These are phyloP conservation scores for Geotrichum macrosporum DNA, from an alignment of 1,139 yeast species.

Conservation along the genomic window DNA sequence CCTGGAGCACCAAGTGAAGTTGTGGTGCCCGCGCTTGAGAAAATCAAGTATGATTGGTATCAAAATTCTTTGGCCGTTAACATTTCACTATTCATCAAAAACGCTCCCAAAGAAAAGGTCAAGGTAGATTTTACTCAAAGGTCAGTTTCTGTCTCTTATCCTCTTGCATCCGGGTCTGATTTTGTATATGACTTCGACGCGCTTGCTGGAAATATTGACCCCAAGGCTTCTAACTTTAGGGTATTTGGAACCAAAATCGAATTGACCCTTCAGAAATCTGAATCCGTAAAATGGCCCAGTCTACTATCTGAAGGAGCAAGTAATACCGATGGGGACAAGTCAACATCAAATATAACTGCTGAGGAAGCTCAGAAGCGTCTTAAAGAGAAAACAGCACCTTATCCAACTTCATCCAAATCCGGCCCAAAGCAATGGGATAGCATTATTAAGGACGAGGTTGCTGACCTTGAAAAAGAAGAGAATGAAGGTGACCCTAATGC, in stretches of 20 bases:
- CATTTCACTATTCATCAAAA: conserved; percentile 68
- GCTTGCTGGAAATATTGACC: conserved; percentile 50
- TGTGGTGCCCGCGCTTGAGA: conserved; percentile 28
- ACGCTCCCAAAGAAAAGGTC: conserved; percentile 48
- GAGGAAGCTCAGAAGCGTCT: conserved; percentile 20
- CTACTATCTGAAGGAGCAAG: conserved; percentile 31
- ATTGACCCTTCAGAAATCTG: conserved; percentile 44
- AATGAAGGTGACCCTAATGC: conserved; percentile 51
- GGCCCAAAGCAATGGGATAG: conserved; percentile 66
- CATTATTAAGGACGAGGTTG: conserved; percentile 49
- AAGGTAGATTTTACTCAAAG: conserved; percentile 39
- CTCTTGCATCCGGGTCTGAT: conserved; percentile 24
- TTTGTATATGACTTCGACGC: conserved; percentile 40
- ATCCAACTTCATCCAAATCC: conserved; percentile 61
- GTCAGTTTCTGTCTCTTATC: conserved; percentile 33
- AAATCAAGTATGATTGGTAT: conserved; percentile 74
- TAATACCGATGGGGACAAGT: conserved; percentile 21
- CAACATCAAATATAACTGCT: conserved; percentile 18
- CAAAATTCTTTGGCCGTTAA: conserved; percentile 57
- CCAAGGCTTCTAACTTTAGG: conserved; percentile 44
- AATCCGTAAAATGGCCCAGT: conserved; percentile 40
- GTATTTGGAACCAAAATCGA: conserved; percentile 77
- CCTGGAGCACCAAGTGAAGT: not conserved
- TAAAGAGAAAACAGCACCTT: conserved; percentile 27
- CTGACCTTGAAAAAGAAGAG: conserved; percentile 44